These are phyloP conservation scores for Aspergillus bridgeri DNA, from an alignment of 495 filamentous ascomycete species.

Conservation along the genomic window DNA sequence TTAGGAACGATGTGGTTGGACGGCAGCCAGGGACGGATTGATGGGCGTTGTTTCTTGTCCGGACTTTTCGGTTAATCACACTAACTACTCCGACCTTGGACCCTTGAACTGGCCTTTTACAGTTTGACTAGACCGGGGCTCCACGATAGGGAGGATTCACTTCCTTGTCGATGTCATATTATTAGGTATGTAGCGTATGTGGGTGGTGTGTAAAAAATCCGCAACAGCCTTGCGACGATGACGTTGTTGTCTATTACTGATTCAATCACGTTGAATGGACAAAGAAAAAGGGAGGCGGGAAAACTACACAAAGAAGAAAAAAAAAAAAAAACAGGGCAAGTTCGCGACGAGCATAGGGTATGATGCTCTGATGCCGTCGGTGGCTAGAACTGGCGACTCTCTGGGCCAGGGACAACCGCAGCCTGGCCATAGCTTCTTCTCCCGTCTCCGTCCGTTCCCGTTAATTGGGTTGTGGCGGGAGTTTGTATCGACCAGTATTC, in stretches of 20 bases:
- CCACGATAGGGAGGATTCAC: background rate
- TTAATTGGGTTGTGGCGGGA: background rate
- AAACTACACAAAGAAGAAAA: background rate
- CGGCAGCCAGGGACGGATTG: background rate
- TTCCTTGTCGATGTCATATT: background rate
- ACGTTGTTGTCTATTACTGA: too few relatives aligned
- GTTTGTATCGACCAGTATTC: background rate
- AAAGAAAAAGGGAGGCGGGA: background rate
- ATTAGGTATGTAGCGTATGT: too few relatives aligned
- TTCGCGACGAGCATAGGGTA: background rate
- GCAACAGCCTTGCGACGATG: background rate
- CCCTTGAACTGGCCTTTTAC: background rate
- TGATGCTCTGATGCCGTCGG: background rate
- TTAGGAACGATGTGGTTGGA: background rate
- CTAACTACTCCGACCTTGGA: too few relatives aligned
- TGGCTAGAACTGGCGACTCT: too few relatives aligned
- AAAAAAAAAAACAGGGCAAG: background rate
- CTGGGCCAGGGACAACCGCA: background rate
- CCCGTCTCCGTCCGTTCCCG: background rate
- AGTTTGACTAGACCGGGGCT: background rate
- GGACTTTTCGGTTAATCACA: too few relatives aligned
- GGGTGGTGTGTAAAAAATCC: background rate
- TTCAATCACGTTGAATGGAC: background rate
- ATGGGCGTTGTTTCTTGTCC: background rate
- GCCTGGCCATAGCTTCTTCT: background rate